These are phyloP conservation scores for Trichophyton rubrum DNA, from an alignment of 2,329 filamentous ascomycete genomes.

Conservation along the genomic window DNA sequence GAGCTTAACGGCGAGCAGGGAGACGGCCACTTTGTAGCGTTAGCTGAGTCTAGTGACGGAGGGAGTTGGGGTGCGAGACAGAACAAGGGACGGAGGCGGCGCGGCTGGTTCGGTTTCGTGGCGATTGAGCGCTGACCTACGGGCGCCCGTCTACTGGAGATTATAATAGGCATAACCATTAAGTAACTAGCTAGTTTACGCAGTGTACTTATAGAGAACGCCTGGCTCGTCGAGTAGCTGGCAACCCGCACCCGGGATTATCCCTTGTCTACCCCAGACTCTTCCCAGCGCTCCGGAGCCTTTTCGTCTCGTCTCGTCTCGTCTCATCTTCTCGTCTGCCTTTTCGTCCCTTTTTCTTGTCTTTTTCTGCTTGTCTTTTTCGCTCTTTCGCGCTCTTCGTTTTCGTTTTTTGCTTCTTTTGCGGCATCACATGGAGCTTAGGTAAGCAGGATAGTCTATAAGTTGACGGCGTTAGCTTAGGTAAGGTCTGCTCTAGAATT, in stretches of 20 bases:
- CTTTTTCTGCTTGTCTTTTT: background rate
- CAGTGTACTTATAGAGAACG: background rate
- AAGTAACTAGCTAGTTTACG: no score
- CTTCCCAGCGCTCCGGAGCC: background rate
- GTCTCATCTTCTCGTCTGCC: background rate
- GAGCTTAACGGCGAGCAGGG: background rate
- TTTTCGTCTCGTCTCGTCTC: background rate
- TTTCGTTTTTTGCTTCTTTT: background rate
- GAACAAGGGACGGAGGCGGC: background rate
- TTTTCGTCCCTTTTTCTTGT: background rate
- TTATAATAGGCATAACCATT: background rate
- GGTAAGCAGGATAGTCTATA: background rate
- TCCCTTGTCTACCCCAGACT: background rate
- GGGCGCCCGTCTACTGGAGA: background rate
- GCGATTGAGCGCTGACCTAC: background rate
- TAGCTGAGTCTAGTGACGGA: background rate
- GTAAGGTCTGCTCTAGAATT: background rate
- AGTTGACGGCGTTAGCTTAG: background rate
- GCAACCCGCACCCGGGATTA: background rate
- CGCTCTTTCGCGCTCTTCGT: background rate
- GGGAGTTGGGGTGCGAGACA: background rate
- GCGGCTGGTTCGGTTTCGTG: background rate
- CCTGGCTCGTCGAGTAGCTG: no score
- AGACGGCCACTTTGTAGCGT: background rate
- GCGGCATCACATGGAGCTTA: background rate